phyloP scores from a whole-genome alignment of 1,284 basidiomycete species.

The Microbotryum scabiosae region DNA sequence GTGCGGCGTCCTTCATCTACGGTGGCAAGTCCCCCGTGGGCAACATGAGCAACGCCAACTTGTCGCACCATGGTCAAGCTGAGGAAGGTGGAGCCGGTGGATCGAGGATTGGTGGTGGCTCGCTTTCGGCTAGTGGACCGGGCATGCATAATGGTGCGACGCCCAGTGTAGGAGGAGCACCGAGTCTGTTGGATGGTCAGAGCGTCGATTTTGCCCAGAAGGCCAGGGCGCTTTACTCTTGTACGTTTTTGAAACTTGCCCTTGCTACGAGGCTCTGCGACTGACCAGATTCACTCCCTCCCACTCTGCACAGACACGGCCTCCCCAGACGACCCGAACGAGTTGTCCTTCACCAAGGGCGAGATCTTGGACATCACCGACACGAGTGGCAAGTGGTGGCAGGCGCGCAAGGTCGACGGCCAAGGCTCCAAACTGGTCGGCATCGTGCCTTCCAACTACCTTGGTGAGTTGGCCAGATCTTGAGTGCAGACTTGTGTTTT shows the following conservation, averaged over 20 bases:
- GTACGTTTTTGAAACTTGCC: constrained; percentile 45
- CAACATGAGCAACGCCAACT: too few relatives aligned
- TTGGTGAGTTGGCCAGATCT: constrained; percentile 18
- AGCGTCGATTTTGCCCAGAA: constrained; percentile 46
- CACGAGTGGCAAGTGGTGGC: constrained; percentile 61
- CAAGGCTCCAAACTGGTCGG: constrained; percentile 47
- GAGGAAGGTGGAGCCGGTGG: not conserved
- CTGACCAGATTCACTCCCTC: not conserved
- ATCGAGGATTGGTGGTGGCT: not conserved
- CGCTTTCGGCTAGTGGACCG: not conserved
- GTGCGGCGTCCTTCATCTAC: too few relatives aligned
- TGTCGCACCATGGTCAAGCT: too few relatives aligned
- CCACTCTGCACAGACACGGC: constrained; percentile 61
- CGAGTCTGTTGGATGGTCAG: constrained; percentile 9
- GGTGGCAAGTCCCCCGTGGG: too few relatives aligned
- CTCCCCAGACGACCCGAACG: constrained; percentile 87
- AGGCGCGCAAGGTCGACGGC: constrained; percentile 77
- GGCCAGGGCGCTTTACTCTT: constrained; percentile 80
- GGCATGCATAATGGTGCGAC: not conserved
- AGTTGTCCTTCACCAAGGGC: constrained; percentile 88
- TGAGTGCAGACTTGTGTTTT: constrained; percentile 1
- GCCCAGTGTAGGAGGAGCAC: not conserved
- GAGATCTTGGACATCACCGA: constrained; percentile 91
- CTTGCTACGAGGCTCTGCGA: not conserved
- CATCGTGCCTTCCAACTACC: constrained; percentile 47